Evolutionary conservation across 148 eudicot species (phyloP).

Genomic region (Rhododendron simsii): DNA sequence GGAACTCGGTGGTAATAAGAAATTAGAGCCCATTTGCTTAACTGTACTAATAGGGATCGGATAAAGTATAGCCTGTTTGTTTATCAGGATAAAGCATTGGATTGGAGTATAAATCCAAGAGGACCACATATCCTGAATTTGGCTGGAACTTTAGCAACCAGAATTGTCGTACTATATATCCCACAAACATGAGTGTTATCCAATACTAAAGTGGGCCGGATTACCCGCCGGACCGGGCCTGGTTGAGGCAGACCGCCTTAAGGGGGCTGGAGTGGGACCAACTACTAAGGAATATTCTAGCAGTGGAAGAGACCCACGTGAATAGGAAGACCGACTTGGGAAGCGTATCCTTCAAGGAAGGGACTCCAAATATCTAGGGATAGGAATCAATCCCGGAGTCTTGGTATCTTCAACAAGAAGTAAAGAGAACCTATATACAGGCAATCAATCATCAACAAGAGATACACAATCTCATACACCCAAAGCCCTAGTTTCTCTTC

Average conservation of each 20-base stretch:
- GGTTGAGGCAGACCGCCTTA: too few species aligned
- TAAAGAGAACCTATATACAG: too few species aligned
- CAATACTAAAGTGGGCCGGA: not conserved
- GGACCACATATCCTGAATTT: not conserved
- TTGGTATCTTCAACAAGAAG: too few species aligned
- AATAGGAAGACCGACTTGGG: too few species aligned
- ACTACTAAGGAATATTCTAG: too few species aligned
- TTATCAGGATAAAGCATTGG: not conserved
- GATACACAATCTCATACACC: not conserved
- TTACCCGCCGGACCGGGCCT: too few species aligned
- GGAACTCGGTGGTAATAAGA: not conserved
- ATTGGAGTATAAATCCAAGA: not conserved
- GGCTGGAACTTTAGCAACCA: not conserved
- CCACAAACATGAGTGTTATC: not conserved
- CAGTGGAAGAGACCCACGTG: too few species aligned
- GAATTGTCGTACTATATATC: not conserved
- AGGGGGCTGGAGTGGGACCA: too few species aligned
- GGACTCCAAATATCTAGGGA: too few species aligned
- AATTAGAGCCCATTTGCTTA: not conserved
- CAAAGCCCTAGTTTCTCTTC: not conserved
- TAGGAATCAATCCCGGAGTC: too few species aligned
- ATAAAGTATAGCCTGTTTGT: not conserved
- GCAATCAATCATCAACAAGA: not conserved
- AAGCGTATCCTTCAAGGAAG: too few species aligned
- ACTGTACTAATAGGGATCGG: not conserved